These are phyloP conservation scores for Paramecium sexaurelia DNA, from an alignment of 73 alveolate genomes.

Conservation along the genomic window DNA sequence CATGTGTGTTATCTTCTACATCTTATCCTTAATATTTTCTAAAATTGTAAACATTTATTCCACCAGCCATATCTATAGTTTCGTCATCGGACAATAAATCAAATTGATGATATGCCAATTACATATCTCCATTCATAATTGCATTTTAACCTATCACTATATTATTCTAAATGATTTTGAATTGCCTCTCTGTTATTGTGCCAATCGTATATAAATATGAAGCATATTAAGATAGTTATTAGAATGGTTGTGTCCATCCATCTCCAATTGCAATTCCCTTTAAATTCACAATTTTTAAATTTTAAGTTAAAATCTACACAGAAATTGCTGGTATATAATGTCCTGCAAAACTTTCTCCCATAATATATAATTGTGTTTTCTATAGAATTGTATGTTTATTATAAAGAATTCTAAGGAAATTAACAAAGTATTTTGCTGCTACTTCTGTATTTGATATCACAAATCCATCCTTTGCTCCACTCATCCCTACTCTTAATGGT, in stretches of 20 bases:
- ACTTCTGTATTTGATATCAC: neutral
- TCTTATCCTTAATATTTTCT: neutral
- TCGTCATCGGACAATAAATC: neutral
- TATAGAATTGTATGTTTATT: slow-evolving; percentile 29
- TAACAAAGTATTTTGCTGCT: slow-evolving; percentile 12
- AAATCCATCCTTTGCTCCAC: neutral
- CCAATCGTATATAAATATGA: slow-evolving; percentile 66
- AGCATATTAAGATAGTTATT: slow-evolving; percentile 69
- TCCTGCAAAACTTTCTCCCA: slow-evolving; percentile 96
- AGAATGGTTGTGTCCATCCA: slow-evolving; percentile 77
- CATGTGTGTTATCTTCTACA: neutral
- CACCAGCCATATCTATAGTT: neutral
- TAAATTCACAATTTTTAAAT: slow-evolving; percentile 61
- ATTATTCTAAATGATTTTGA: neutral
- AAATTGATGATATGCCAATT: neutral
- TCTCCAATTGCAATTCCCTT: slow-evolving; percentile 77
- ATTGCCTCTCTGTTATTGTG: neutral
- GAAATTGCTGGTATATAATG: slow-evolving; percentile 78
- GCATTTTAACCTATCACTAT: slow-evolving; percentile 8
- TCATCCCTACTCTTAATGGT: slow-evolving; percentile 86
- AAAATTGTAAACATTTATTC: slow-evolving; percentile 6
- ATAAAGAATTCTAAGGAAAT: neutral
- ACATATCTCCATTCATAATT: neutral
- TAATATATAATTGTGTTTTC: slow-evolving; percentile 73
- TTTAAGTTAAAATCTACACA: slow-evolving; percentile 48